Evolutionary conservation across 2,329 filamentous ascomycete genomes (phyloP).

Genomic region (Pyrenochaeta sp.): DNA sequence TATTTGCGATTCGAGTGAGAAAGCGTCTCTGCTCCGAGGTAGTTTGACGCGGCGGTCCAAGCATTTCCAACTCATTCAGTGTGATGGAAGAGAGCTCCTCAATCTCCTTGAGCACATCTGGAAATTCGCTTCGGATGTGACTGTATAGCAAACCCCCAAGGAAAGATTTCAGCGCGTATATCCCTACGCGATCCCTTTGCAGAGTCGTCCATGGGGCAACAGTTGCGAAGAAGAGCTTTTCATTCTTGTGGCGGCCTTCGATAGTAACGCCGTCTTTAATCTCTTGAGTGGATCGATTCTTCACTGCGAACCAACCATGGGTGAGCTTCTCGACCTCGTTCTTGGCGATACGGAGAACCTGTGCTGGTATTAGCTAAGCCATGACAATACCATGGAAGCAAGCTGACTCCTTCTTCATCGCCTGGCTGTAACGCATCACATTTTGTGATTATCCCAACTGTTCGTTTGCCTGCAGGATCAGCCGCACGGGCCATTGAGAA

Average conservation of each 20-base stretch:
- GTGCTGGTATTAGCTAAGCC: neutral
- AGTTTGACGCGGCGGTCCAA: constrained; percentile 14
- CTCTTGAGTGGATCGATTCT: constrained; percentile 16
- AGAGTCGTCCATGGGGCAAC: constrained; percentile 10
- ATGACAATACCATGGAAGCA: neutral
- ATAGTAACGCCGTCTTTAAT: constrained; percentile 14
- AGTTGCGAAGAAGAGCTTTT: constrained; percentile 13
- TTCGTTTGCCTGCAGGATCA: constrained; percentile 57
- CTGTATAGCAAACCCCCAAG: constrained; percentile 13
- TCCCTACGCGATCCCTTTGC: constrained; percentile 9
- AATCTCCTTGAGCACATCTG: constrained; percentile 14
- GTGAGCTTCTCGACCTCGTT: constrained; percentile 15
- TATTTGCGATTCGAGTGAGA: constrained; percentile 7
- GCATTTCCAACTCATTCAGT: constrained; percentile 8
- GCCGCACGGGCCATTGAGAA: constrained; percentile 49
- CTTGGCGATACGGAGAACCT: constrained; percentile 17
- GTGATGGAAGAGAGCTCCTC: constrained; percentile 6
- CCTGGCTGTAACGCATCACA: constrained; percentile 42
- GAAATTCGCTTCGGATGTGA: constrained; percentile 12
- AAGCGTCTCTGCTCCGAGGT: constrained; percentile 8
- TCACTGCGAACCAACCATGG: constrained; percentile 18
- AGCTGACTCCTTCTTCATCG: constrained; percentile 10
- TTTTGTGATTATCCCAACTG: constrained; percentile 59
- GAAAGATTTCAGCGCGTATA: constrained; percentile 11
- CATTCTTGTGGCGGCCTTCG: constrained; percentile 8